Base-by-base conservation (phyloP, 2,329 filamentous ascomycete species). In the Aspergillus tamarii region DNA sequence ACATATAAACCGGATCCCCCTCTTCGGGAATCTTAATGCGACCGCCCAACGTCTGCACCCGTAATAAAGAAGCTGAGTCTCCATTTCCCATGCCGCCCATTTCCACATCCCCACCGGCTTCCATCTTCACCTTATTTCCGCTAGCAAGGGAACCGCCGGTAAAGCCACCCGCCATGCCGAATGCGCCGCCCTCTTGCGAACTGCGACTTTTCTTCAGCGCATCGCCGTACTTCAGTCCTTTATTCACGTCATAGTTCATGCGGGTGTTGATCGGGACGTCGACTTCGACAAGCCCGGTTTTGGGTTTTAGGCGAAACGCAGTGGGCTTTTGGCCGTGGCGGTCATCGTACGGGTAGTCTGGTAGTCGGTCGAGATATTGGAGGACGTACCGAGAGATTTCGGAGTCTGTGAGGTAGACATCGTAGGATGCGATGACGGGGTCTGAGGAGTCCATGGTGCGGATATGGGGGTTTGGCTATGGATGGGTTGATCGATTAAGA, bases 231-330 rank as follows among this genome's bases (percentile, higher is more conserved):
- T 87, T 85, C 58, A 95, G 81, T 55, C 93, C 94, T 81, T 94
- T 93, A 69, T 87, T 86, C 68, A 90, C 87, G 80, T 98, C 93
- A 83, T 97, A 98, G 74, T 92, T 90, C 61, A 81, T 77, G 55
- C 84, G 82, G 66, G 88, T 89, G 81, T 89, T 88, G 70, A 97
- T 84, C 5, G 93, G 92, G n/a, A 97, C 86, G 76, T 99, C 95
- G 59, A 98, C 84, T 80, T 99, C 95, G 62, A 97, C 84, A 81
- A 97, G 91, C 61, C 94, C 94, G 0, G 91, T 87, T 62, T 85
- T 82, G 16, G 89, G 86, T 82, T 98, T 99, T 76, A 97, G 82
- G 69, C 94, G 92, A 72, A 98, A 83, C 71, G 91, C 88, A 19
- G 87, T 82, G 12, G 94, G 91, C 61, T 84, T 83, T 34, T 85